Conservation (phyloP, 306 rosid species). For the Sicyos baderoa region DNA sequence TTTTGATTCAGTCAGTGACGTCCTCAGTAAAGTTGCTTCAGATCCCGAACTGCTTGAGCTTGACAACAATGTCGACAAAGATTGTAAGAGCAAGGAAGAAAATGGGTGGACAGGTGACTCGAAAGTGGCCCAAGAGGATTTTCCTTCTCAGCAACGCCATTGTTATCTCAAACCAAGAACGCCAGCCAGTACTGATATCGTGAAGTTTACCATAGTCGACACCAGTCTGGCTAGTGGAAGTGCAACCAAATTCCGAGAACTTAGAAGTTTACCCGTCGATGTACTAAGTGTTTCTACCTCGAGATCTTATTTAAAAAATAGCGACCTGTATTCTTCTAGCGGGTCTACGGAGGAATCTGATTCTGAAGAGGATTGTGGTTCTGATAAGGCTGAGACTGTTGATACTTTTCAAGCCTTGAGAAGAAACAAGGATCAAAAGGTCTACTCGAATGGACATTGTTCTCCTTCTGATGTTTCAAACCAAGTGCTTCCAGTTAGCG, state of each 20-base stretch:
- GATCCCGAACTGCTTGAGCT: constrained; percentile 78
- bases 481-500: constrained; percentile 1
- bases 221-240: constrained; percentile 56
- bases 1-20: constrained; percentile 73
- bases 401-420: not conserved
- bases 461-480: constrained; percentile 8
- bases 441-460: constrained; percentile 1
- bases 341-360: constrained; percentile 29
- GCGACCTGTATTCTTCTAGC: not conserved
- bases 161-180: constrained; percentile 85
- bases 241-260: constrained; percentile 44
- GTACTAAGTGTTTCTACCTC: constrained; percentile 24
- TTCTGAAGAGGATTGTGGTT: constrained; percentile 21
- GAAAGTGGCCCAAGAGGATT: constrained; percentile 20
- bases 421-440: not conserved
- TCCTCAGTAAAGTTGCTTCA: constrained; percentile 65
- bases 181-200: constrained; percentile 35
- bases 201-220: constrained; percentile 81
- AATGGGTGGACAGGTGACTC: constrained; percentile 2
- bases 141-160: constrained; percentile 56
- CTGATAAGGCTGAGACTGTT: not conserved
- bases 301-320: constrained; percentile 34
- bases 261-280: constrained; percentile 55
- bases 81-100: constrained; percentile 37
- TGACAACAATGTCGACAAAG: constrained; percentile 45